Percentiles rank a stretch among this genome's conserved stretches.
Evolutionary conservation across 208 protist species (phyloP).

Genomic region (Leishmania braziliensis): DNA sequence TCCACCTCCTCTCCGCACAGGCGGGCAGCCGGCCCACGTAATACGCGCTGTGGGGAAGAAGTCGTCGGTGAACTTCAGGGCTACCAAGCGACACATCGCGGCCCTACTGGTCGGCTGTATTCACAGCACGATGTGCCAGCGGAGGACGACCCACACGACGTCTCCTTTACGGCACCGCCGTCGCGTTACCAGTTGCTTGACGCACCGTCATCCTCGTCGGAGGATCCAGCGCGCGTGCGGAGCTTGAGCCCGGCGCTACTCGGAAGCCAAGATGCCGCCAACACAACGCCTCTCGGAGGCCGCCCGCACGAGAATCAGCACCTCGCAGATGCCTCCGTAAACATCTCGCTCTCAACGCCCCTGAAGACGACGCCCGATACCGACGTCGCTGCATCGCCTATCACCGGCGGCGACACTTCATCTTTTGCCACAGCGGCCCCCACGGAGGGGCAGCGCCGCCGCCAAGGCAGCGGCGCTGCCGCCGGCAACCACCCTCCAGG

Average conservation of each 20-base stretch:
- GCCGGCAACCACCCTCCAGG: background rate
- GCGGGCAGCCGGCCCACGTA: too few relatives aligned
- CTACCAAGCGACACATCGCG: background rate
- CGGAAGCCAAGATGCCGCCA: background rate
- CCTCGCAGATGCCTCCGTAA: background rate
- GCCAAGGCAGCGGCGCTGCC: background rate
- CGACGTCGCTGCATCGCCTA: background rate
- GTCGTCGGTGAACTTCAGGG: background rate
- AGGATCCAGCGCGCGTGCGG: slow-evolving; percentile 6
- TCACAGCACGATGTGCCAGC: background rate
- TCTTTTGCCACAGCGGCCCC: background rate
- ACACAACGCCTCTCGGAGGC: background rate
- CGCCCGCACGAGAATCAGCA: background rate
- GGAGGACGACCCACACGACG: background rate
- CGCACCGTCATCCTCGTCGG: background rate
- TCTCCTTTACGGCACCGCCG: background rate
- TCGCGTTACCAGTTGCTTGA: background rate
- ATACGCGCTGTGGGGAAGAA: background rate
- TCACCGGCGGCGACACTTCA: background rate
- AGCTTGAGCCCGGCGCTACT: slow-evolving; percentile 17
- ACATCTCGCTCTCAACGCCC: background rate
- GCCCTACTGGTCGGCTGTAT: background rate
- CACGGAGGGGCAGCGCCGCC: background rate
- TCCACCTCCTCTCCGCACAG: background rate
- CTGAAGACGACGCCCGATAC: background rate